phyloP scores from a whole-genome alignment of 2,329 filamentous ascomycete species.

The Didymella lethalis region DNA sequence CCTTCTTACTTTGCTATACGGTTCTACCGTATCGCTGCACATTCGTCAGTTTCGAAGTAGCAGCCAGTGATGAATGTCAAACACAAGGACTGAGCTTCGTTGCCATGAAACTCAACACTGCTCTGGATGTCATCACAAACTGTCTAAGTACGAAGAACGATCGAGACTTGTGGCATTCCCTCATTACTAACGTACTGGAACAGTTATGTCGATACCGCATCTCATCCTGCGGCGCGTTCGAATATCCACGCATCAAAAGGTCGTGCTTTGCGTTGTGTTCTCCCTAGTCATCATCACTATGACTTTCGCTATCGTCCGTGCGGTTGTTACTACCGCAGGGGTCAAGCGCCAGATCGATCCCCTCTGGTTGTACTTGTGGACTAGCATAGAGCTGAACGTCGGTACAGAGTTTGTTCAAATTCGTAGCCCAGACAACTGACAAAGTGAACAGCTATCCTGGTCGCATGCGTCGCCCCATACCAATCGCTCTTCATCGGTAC shows the following conservation, averaged over 20 bases:
- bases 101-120: neutral
- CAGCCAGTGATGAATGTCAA: conserved; percentile 7
- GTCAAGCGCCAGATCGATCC: neutral
- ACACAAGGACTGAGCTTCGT: conserved; percentile 5
- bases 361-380: neutral
- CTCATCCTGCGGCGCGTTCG: neutral
- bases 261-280: neutral
- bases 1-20: conserved; percentile 18
- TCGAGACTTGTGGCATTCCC: neutral
- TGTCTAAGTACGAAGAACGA: neutral
- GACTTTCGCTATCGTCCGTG: neutral
- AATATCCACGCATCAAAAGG: neutral
- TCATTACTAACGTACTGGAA: neutral
- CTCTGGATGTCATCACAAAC: neutral
- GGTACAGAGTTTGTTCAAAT: neutral
- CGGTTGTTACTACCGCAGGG: neutral
- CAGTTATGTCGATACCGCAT: neutral
- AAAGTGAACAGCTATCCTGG: neutral
- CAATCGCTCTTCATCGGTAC: too few relatives aligned
- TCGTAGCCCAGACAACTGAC: neutral
- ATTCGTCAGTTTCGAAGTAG: conserved; percentile 6
- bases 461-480: neutral
- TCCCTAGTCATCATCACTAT: neutral
- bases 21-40: conserved; percentile 24
- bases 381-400: neutral